Evolutionary conservation across 2,329 filamentous ascomycete species (phyloP).

Genomic region (Pseudonectria foliicola): DNA sequence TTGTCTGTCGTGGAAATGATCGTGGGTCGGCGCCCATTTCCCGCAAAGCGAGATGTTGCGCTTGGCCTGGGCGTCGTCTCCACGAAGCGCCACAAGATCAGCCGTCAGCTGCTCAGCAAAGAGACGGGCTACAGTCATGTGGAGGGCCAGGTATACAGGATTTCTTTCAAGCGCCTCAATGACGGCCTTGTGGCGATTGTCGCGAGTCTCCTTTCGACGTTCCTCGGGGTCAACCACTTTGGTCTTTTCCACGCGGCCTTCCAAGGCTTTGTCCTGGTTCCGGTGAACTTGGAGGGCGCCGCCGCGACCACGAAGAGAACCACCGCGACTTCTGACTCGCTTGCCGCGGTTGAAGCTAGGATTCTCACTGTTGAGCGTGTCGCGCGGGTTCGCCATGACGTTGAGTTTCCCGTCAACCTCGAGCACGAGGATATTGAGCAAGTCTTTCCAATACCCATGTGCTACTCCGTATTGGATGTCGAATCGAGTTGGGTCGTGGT

Average conservation of each 20-base stretch:
- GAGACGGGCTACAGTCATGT: constrained; percentile 46
- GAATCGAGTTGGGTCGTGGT: constrained; percentile 28
- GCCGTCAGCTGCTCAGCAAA: constrained; percentile 47
- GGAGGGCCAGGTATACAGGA: constrained; percentile 42
- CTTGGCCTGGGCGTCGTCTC: constrained; percentile 31
- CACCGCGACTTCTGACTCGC: constrained; percentile 4
- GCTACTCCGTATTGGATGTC: constrained; percentile 42
- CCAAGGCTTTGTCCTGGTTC: background rate
- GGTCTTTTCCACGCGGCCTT: constrained; percentile 2
- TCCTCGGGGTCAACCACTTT: constrained; percentile 7
- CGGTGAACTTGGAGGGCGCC: background rate
- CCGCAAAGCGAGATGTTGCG: constrained; percentile 46
- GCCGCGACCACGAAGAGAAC: constrained; percentile 3
- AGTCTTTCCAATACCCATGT: constrained; percentile 57
- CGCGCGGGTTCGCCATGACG: constrained; percentile 30
- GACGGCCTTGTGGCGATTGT: constrained; percentile 34
- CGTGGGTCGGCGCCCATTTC: constrained; percentile 53
- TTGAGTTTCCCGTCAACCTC: constrained; percentile 41
- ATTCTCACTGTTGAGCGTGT: constrained; percentile 34
- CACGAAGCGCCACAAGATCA: constrained; percentile 37
- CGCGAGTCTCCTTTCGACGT: constrained; percentile 24
- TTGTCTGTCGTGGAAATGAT: constrained; percentile 50
- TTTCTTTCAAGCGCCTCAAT: constrained; percentile 35
- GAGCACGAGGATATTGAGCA: constrained; percentile 49
- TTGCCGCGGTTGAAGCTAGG: constrained; percentile 16